phyloP scores from a whole-genome alignment of 2,329 filamentous ascomycete species.

The Pseudogymnoascus sp. region DNA sequence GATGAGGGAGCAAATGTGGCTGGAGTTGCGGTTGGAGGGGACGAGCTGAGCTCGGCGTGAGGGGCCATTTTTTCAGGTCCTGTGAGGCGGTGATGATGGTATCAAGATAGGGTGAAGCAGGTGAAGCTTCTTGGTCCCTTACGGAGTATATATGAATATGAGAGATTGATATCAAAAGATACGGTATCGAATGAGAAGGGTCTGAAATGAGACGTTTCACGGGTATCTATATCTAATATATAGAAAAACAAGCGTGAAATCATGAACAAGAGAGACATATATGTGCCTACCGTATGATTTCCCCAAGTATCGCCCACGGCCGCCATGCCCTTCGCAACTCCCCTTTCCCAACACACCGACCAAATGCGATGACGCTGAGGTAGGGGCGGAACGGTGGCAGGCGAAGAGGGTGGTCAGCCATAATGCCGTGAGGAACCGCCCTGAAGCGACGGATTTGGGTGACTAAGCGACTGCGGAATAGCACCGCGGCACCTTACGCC shows the following conservation, averaged over 20 bases:
- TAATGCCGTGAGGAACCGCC: neutral
- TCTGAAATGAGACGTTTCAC: neutral
- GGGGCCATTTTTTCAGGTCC: conserved; percentile 17
- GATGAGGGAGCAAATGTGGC: conserved; percentile 26
- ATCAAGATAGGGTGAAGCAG: conserved; percentile 13
- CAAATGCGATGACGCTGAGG: conserved; percentile 17
- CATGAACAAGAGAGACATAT: neutral
- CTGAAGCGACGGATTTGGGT: neutral
- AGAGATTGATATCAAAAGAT: neutral
- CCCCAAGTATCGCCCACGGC: conserved; percentile 27
- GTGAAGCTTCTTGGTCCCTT: conserved; percentile 40
- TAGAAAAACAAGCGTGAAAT: neutral
- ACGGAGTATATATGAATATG: conserved; percentile 18
- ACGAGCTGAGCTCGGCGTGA: conserved; percentile 18
- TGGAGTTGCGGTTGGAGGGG: conserved; percentile 17
- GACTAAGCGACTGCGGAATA: neutral
- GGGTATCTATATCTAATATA: neutral
- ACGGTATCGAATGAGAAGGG: neutral
- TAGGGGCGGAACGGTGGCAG: neutral
- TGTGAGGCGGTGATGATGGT: neutral
- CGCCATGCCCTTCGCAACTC: conserved; percentile 23
- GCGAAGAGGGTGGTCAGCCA: neutral
- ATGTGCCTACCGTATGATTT: neutral
- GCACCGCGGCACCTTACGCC: neutral
- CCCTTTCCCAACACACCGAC: conserved; percentile 20